Conservation (phyloP, 495 filamentous ascomycete species). For the Neurospora sp. region DNA sequence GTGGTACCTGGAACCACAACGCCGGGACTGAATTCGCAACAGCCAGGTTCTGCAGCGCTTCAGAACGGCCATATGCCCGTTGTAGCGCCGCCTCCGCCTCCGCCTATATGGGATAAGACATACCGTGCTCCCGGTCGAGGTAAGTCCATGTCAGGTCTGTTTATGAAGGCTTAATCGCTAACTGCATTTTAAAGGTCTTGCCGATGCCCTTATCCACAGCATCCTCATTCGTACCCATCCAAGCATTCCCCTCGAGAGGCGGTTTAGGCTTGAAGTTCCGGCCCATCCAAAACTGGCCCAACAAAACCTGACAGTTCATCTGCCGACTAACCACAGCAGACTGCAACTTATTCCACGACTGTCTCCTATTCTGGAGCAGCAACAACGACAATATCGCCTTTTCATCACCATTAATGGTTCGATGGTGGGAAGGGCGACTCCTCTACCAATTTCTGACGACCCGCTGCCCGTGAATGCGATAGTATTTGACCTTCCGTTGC, state of each 20-base stretch:
- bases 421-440: slow-evolving; percentile 47
- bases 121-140: slow-evolving; percentile 45
- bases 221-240: slow-evolving; percentile 58
- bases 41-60: slow-evolving; percentile 17
- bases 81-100: slow-evolving; percentile 5
- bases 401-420: slow-evolving; percentile 34
- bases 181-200: slow-evolving; percentile 8
- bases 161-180: not conserved
- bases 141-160: slow-evolving; percentile 15
- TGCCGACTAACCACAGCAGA: slow-evolving; percentile 52
- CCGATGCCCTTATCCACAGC: slow-evolving; percentile 55
- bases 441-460: slow-evolving; percentile 35
- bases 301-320: slow-evolving; percentile 56
- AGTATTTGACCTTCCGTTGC: slow-evolving; percentile 51
- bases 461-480: slow-evolving; percentile 33
- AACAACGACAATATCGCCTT: slow-evolving; percentile 26
- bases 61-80: slow-evolving; percentile 14
- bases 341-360: slow-evolving; percentile 56
- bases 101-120: slow-evolving; percentile 16
- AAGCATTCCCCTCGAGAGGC: slow-evolving; percentile 41
- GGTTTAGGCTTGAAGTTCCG: slow-evolving; percentile 47
- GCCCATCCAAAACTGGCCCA: slow-evolving; percentile 52
- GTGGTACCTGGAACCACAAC: not conserved
- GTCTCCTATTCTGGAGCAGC: slow-evolving; percentile 36
- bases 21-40: slow-evolving; percentile 11